Evolutionary conservation across 495 filamentous ascomycete genomes (phyloP), one percentile per base, ranked within the genome.

Genomic region (Trichocladium uniseriatum): DNA sequence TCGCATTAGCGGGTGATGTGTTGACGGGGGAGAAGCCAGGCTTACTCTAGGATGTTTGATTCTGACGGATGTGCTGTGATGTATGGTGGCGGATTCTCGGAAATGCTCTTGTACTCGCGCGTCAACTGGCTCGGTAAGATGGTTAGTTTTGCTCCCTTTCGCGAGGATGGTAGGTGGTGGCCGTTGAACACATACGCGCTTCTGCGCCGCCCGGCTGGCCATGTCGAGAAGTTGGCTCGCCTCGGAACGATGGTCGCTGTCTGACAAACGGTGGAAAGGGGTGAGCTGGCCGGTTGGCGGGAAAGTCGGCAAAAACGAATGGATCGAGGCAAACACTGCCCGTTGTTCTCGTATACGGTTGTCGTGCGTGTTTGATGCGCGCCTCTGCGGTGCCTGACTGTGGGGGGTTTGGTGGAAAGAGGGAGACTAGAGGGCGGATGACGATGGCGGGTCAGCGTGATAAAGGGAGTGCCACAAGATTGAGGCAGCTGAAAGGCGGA

Each of bases 41-140:
- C 58, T 50, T 65, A 89, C 85, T 98, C 92, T 19, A 98, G 78
- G 58, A 98, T 98, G 65, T 97, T 97, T 43, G 75, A 72, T 58
- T 98, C 94, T 7, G 89, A 95, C 10, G 92, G 92, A 65, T 96
- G 92, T 10, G 92, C 91, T 35, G 80, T 76, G 59, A 98, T 97
- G 68, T 86, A 97, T 35, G 90, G 90, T 14, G 91, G 88, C 6
- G 92, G 92, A 60, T 87, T 92, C 66, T 90, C 83, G 58, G 86
- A 78, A 60, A 98, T 94, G 61, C 79, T 77, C 72, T 89, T 83
- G 70, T 95, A 98, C 74, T 98, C 92, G 55, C 89, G 86, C 55
- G 87, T 86, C 62, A 98, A 83, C 87, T 92, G 58, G 47, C 3
- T 14, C 6, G 8, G n/a, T 41, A 29, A 9, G 6, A 45, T 20